These are phyloP conservation scores for Botrytis sinoallii DNA, from an alignment of 2,329 filamentous ascomycete genomes.

Conservation along the genomic window DNA sequence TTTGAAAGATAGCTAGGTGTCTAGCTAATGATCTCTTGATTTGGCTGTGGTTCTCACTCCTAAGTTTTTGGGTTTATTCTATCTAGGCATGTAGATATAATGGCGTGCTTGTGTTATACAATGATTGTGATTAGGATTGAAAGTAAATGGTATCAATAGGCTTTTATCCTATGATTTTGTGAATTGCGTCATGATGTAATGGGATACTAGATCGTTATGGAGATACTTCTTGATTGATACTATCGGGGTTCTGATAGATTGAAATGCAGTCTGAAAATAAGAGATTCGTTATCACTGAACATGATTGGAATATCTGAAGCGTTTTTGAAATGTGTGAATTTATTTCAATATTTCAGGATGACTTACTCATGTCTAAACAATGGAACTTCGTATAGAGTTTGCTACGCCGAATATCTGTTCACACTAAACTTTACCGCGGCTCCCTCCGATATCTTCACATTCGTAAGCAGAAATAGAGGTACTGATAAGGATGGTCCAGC, in stretches of 20 bases:
- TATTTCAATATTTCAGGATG: background rate
- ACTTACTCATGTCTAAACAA: background rate
- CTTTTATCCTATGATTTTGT: background rate
- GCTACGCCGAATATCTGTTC: background rate
- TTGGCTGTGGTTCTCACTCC: background rate
- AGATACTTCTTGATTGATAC: background rate
- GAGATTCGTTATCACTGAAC: background rate
- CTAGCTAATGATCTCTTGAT: background rate
- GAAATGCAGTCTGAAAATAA: background rate
- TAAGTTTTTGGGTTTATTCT: background rate
- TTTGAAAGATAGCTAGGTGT: background rate
- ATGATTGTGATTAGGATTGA: rapidly evolving
- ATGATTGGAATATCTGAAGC: background rate
- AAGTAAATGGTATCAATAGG: background rate
- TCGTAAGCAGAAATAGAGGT: background rate
- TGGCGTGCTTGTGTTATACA: background rate
- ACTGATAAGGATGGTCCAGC: background rate
- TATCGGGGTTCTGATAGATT: background rate
- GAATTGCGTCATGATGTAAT: background rate
- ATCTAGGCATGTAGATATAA: background rate
- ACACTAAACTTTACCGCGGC: background rate
- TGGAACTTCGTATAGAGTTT: background rate
- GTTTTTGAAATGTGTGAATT: background rate
- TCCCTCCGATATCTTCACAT: background rate
- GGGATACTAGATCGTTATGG: background rate